These are phyloP conservation scores for Berkeleyomyces rouxiae DNA, from an alignment of 2,329 filamentous ascomycete species.

Conservation along the genomic window DNA sequence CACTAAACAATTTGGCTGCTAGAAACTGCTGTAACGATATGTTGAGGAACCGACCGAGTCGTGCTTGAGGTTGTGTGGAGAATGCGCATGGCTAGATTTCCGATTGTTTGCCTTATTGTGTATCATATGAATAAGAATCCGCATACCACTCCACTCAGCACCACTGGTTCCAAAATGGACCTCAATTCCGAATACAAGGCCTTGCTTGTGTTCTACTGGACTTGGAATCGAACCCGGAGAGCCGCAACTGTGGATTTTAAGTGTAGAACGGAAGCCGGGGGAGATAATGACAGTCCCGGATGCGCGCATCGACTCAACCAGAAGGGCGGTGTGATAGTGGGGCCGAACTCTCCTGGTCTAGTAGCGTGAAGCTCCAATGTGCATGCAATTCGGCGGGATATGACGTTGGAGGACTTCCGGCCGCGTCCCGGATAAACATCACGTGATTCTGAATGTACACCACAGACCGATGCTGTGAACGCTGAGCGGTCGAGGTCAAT, in stretches of 20 bases:
- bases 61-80: not conserved
- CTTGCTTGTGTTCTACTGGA: not conserved
- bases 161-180: not conserved
- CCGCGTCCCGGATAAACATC: not conserved
- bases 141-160: not conserved
- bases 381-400: not conserved
- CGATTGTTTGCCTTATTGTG: not conserved
- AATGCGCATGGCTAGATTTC: not conserved
- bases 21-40: not conserved
- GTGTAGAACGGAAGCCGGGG: not conserved
- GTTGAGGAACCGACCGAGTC: constrained; percentile 2
- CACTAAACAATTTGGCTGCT: constrained; percentile 24
- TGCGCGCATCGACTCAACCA: too few species aligned
- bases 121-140: constrained; percentile 8
- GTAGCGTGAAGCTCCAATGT: not conserved
- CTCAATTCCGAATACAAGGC: not conserved
- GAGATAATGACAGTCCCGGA: not conserved
- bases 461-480: too few species aligned
- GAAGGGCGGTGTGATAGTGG: not conserved
- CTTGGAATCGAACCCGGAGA: not conserved
- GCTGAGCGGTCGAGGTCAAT: too few species aligned
- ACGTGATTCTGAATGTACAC: not conserved
- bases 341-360: not conserved
- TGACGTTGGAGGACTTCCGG: not conserved
- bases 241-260: not conserved